A percentile compares a stretch with the other conserved stretches of the same genome.
phyloP scores from a whole-genome alignment of 2,329 filamentous ascomycete species.

The Cladophialophora immunda region DNA sequence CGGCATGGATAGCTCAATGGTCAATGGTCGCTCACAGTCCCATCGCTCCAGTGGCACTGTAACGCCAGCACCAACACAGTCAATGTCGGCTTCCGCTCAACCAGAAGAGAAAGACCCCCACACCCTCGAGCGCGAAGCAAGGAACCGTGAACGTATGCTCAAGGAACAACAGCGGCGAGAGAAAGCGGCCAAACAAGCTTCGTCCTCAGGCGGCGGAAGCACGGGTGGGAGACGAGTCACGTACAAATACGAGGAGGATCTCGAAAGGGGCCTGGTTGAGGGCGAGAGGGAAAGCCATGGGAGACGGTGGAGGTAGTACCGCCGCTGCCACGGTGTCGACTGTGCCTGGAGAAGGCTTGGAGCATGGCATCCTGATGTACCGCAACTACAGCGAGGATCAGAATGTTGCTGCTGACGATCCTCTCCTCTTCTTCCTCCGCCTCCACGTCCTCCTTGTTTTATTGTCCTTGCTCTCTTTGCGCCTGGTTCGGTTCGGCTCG shows the following conservation, averaged over 20 bases:
- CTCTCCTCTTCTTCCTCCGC: background rate
- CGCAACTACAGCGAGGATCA: background rate
- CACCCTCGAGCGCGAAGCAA: constrained; percentile 76
- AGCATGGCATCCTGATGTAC: background rate
- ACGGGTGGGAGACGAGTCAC: constrained; percentile 46
- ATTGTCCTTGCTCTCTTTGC: background rate
- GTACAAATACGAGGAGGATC: constrained; percentile 61
- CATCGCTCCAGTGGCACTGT: constrained; percentile 35
- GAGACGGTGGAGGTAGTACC: constrained; percentile 36
- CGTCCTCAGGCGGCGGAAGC: constrained; percentile 43
- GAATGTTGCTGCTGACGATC: background rate
- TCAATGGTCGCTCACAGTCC: constrained; percentile 39
- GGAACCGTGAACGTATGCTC: constrained; percentile 69
- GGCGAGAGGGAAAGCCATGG: constrained; percentile 44
- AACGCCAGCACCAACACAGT: constrained; percentile 24
- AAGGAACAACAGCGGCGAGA: constrained; percentile 74
- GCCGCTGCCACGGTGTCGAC: background rate
- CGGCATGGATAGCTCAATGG: constrained; percentile 8
- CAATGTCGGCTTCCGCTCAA: background rate
- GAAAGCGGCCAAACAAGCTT: constrained; percentile 50
- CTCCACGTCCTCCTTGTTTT: background rate
- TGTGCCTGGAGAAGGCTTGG: background rate
- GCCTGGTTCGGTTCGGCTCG: background rate
- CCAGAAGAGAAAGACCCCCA: constrained; percentile 63
- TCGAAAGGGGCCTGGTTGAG: constrained; percentile 50